Percentiles rank a stretch among this genome's conserved stretches.
phyloP scores from a whole-genome alignment of 495 filamentous ascomycete genomes.

The Penicillium daleae region DNA sequence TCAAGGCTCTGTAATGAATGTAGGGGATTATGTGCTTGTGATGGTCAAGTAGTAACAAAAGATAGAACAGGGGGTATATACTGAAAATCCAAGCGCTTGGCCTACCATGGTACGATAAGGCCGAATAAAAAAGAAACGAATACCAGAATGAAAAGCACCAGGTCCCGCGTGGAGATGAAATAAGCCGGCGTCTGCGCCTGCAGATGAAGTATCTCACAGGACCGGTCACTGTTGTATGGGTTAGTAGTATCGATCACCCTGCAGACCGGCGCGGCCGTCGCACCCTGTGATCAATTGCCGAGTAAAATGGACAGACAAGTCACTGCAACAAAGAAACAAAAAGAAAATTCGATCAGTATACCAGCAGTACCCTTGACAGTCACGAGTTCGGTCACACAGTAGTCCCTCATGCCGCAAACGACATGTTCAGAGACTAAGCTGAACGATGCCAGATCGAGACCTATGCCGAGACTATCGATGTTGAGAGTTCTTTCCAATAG shows the following conservation, averaged over 20 bases:
- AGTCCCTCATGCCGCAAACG: background rate
- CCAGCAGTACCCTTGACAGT: background rate
- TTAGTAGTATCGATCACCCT: slow-evolving; percentile 12
- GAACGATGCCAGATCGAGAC: background rate
- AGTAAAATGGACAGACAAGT: background rate
- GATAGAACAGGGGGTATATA: slow-evolving; percentile 21
- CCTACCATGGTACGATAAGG: slow-evolving; percentile 8
- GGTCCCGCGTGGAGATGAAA: background rate
- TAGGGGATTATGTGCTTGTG: background rate
- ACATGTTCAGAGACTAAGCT: background rate
- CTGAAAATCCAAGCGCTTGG: slow-evolving; percentile 15
- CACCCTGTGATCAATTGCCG: slow-evolving; percentile 2
- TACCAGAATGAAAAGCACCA: background rate
- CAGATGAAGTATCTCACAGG: background rate
- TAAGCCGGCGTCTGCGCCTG: background rate
- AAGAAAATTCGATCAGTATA: background rate
- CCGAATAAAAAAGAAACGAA: background rate
- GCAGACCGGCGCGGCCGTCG: slow-evolving; percentile 13
- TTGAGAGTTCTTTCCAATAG: background rate
- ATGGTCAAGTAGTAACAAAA: background rate
- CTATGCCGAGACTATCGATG: slow-evolving; percentile 1
- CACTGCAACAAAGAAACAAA: background rate
- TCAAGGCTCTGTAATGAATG: background rate
- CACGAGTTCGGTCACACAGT: background rate
- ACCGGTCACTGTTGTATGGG: slow-evolving; percentile 8